Percentiles rank a stretch among this genome's conserved stretches.
Evolutionary conservation across 2,329 filamentous ascomycete genomes (phyloP).

Genomic region (Westerdykella aurantiaca): DNA sequence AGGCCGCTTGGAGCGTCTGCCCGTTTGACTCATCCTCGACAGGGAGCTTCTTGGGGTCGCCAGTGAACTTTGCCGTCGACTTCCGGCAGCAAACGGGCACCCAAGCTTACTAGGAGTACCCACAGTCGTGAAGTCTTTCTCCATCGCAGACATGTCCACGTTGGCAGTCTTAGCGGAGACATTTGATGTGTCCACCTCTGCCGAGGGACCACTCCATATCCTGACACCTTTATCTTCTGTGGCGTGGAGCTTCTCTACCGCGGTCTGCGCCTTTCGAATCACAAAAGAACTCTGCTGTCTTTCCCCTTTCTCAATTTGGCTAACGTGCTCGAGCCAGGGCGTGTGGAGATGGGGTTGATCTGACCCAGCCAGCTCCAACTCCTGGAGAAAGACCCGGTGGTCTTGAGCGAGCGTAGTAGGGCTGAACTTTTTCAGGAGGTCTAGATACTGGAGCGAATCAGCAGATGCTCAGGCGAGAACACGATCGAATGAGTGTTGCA

Average conservation of each 20-base stretch:
- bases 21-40: constrained; percentile 33
- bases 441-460: constrained; percentile 34
- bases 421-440: constrained; percentile 35
- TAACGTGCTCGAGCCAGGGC: constrained; percentile 34
- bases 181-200: constrained; percentile 27
- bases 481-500: constrained; percentile 1
- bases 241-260: constrained; percentile 22
- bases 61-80: constrained; percentile 43
- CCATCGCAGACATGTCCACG: constrained; percentile 47
- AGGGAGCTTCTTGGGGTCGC: constrained; percentile 38
- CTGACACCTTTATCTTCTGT: constrained; percentile 27
- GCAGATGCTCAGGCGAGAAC: constrained; percentile 7
- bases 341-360: constrained; percentile 16
- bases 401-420: constrained; percentile 37
- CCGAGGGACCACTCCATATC: constrained; percentile 39
- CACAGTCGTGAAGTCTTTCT: constrained; percentile 85
- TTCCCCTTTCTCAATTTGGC: constrained; percentile 31
- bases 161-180: constrained; percentile 6
- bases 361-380: constrained; percentile 33
- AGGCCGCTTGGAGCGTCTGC: constrained; percentile 35
- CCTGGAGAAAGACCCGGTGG: constrained; percentile 36
- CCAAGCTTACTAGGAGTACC: constrained; percentile 73
- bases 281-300: constrained; percentile 27
- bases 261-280: constrained; percentile 32
- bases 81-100: constrained; percentile 67